Conservation (phyloP, 176 grass and related monocot species). For the Pontederia crassipes region DNA sequence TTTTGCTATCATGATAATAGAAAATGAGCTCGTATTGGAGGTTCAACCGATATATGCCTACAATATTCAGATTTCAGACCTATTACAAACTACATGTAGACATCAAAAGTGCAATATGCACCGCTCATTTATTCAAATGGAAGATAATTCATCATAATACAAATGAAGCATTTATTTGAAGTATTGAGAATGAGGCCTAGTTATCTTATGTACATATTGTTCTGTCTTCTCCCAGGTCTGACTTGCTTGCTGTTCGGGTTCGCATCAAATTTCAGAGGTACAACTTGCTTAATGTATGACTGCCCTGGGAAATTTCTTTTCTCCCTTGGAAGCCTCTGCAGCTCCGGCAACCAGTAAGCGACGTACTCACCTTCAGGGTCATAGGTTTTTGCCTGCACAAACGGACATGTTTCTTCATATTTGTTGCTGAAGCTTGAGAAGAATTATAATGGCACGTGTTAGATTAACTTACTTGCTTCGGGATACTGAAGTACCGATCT, state of each 20-base stretch:
- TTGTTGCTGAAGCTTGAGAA: no score
- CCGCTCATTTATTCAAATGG: no score
- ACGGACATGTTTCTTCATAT: no score
- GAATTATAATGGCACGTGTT: background rate
- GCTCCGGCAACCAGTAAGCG: slow-evolving; percentile 62
- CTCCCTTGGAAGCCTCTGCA: slow-evolving; percentile 39
- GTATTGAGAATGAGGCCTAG: no score
- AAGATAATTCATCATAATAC: no score
- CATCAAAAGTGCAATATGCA: no score
- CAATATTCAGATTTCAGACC: no score
- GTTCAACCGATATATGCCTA: no score
- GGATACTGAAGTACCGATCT: slow-evolving; percentile 93
- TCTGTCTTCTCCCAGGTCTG: slow-evolving; percentile 23
- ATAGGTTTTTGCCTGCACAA: slow-evolving; percentile 56
- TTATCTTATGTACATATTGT: slow-evolving; percentile 18
- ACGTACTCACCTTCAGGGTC: slow-evolving; percentile 69
- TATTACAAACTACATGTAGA: no score
- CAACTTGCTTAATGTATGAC: slow-evolving; percentile 65
- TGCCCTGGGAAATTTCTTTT: slow-evolving; percentile 61
- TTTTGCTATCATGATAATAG: no score
- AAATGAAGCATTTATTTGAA: no score
- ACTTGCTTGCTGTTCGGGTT: background rate
- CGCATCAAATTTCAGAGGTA: slow-evolving; percentile 57
- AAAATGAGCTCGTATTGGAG: no score
- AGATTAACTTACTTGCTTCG: slow-evolving; percentile 66